Conservation (phyloP, 305 asterid genomes). For the Coffea humblotiana region DNA sequence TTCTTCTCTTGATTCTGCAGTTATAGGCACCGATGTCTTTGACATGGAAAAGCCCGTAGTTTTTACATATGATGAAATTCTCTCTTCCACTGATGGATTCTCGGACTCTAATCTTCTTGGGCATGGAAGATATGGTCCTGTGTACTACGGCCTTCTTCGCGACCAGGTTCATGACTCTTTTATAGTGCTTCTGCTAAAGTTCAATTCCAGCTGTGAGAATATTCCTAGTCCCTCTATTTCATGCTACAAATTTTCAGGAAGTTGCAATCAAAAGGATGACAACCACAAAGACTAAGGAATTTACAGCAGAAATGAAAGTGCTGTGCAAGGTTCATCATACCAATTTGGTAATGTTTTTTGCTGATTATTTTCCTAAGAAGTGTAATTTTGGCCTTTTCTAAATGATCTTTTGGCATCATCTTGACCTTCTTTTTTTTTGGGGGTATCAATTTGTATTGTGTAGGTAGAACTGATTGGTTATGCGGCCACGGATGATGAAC, state of each 20-base stretch:
- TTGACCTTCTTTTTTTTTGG: conserved; percentile 13
- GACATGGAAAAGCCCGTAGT: conserved; percentile 90
- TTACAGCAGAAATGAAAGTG: conserved; percentile 91
- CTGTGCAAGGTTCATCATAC: conserved; percentile 97
- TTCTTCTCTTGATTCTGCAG: conserved; percentile 46
- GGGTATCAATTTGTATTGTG: conserved; percentile 32
- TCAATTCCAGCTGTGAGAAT: background rate
- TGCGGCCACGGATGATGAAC: conserved; percentile 79
- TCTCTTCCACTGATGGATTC: conserved; percentile 74
- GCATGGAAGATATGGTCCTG: conserved; percentile 90
- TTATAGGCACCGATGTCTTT: conserved; percentile 74
- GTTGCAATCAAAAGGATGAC: conserved; percentile 91
- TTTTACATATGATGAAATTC: conserved; percentile 66
- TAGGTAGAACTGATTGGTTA: conserved; percentile 96
- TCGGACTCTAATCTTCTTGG: conserved; percentile 95
- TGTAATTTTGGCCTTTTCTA: background rate
- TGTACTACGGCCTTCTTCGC: conserved; percentile 76
- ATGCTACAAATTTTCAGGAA: conserved; percentile 55
- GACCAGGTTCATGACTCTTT: conserved; percentile 60
- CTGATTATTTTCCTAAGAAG: conserved; percentile 1
- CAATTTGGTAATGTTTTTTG: conserved; percentile 68
- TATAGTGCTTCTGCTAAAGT: conserved; percentile 15
- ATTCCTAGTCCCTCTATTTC: background rate
- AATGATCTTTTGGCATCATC: conserved; percentile 1
- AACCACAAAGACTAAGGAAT: conserved; percentile 83